Conservation (phyloP, 176 grass and related monocot genomes). For the Rhipidocladum racemiflorum region DNA sequence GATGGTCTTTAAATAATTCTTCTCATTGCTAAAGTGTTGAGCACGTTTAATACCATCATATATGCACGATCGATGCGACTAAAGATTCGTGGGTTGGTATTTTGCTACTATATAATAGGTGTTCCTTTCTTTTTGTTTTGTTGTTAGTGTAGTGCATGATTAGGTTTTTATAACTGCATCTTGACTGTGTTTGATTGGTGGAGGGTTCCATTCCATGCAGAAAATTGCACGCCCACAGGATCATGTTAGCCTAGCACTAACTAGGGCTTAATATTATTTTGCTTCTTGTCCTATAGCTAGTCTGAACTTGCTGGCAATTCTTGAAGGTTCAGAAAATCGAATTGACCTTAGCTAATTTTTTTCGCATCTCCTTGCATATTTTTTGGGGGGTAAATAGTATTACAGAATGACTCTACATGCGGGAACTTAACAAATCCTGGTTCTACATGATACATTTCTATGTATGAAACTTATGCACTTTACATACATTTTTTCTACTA, state of each 20-base stretch:
- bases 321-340: not conserved
- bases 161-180: conserved; percentile 32
- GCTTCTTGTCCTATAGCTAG: conserved; percentile 35
- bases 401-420: not conserved
- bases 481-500: not conserved
- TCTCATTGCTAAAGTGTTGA: conserved; percentile 17
- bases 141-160: conserved; percentile 39
- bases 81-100: conserved; percentile 29
- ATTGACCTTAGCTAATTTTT: not conserved
- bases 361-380: not conserved
- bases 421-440: no score
- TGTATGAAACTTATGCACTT: not conserved
- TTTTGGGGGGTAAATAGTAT: not conserved
- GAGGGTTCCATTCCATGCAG: conserved; percentile 35
- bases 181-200: conserved; percentile 31
- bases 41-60: conserved; percentile 30
- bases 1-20: conserved; percentile 52
- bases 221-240: conserved; percentile 37
- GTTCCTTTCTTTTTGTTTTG: conserved; percentile 38
- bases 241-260: conserved; percentile 40
- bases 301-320: conserved; percentile 11
- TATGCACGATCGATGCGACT: conserved; percentile 30
- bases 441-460: not conserved
- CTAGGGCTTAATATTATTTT: conserved; percentile 25
- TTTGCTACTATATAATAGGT: not conserved